phyloP scores from a whole-genome alignment of 768 basidiomycete genomes.

The Xerocomellus amylosporus region DNA sequence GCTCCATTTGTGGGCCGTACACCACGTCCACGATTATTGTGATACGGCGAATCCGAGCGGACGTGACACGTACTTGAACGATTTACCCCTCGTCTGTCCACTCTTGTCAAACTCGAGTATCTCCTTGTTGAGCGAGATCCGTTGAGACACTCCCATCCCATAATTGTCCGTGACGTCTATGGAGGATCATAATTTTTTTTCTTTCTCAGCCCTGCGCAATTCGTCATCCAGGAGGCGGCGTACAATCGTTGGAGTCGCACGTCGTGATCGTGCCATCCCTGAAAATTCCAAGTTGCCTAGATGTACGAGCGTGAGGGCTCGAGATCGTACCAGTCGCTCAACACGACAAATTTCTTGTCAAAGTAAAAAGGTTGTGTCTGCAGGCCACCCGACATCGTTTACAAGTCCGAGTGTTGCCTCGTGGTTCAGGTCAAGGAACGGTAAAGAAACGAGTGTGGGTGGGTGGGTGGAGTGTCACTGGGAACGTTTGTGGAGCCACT shows the following conservation, averaged over 20 bases:
- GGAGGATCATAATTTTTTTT: background rate
- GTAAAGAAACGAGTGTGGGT: background rate
- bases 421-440: background rate
- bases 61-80: slow-evolving; percentile 43
- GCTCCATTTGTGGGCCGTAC: background rate
- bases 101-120: slow-evolving; percentile 53
- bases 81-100: slow-evolving; percentile 18
- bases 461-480: slow-evolving; percentile 1
- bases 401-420: background rate
- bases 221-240: slow-evolving; percentile 19
- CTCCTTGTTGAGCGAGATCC: slow-evolving; percentile 63
- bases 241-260: slow-evolving; percentile 91
- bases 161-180: slow-evolving; percentile 86
- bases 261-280: slow-evolving; percentile 96
- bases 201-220: background rate
- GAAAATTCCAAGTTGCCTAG: slow-evolving; percentile 3
- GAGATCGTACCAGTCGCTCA: slow-evolving; percentile 80
- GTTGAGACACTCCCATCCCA: slow-evolving; percentile 73
- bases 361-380: slow-evolving; percentile 25
- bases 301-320: background rate
- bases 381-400: slow-evolving; percentile 11
- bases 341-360: slow-evolving; percentile 80
- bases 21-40: background rate
- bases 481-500: slow-evolving; percentile 19
- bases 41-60: background rate